Evolutionary conservation across 2,329 filamentous ascomycete species (phyloP), one percentile per base, ranked within the genome.

Genomic region (Ceratocystis ficicola): DNA sequence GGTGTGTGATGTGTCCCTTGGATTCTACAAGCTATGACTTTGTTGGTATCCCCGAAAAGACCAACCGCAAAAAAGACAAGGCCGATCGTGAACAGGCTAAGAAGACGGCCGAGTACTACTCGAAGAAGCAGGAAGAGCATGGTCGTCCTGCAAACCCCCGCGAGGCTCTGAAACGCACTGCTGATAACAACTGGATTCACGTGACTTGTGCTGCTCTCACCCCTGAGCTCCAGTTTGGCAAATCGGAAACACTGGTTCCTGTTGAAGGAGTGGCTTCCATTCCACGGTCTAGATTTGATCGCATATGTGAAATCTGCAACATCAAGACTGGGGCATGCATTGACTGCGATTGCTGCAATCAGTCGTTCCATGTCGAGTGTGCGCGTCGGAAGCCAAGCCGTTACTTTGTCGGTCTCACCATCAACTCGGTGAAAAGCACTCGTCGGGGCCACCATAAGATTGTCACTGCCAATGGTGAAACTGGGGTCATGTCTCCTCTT

Each of bases 171-270:
- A 99, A 99, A 77, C 85, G 90, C 62, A 99, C 94, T 0, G 89
- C 88, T 3, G 91, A 95, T 73, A 97, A 97, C 76, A 97, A 97
- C 72, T 99, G 94, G 94, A 90, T 96, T 17, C 94, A 99, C 73
- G 90, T 97, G 32, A 87, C 88, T 46, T 99, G 94, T 73, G 92
- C 94, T 1, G 80, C 96, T 20, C 97, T 90, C 86, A 92, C 88
- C 10, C 86, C 90, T 0, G 94, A 99, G 75, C 87, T 96, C 71
- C 94, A 92, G 72, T 99, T 96, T 74, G 92, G 89, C 69, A 89
- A 89, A 71, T 88, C 91, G 20, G 86, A 86, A 71, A 85, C 88
- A 20, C 78, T 99, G 44, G 88, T 91, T 70, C 87, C 91, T 41
- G 91, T 89, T 1, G 94, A 99, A 76, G 93, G 93, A 22, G 90